Evolutionary conservation across 2,329 filamentous ascomycete species (phyloP), one percentile per base, ranked within the genome.

Genomic region (Colletotrichum acutatum): DNA sequence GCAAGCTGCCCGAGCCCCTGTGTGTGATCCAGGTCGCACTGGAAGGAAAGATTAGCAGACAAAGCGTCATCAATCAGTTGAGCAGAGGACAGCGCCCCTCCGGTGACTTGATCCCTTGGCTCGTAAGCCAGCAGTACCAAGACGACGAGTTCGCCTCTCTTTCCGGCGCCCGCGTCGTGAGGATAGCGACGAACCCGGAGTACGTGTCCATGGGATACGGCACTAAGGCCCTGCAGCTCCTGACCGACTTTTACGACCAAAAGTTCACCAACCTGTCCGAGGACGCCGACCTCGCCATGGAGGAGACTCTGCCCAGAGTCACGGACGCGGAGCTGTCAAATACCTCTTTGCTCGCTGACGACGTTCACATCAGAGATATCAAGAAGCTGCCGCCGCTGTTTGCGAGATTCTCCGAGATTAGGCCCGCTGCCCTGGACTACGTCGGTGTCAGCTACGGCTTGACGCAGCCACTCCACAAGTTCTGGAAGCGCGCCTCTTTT

Each of bases 91-190:
- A 97, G 80, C 89, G 97, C 77, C 95, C 96, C 1, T 92, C 94
- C 52, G 97, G 97, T 78, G 97, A 99, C 82, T 85, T 99, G 66
- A 99, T 99, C 70, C 97, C 97, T 0, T 99, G 97, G 97, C 89
- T 98, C 37, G 94, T 99, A 75, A 97, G 95, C 81, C 95, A 98
- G 81, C 97, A 99, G 81, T 99, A 98, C 86, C 97, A 98, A 80
- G 97, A 99, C 78, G 95, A 97, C 76, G 95, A 98, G 76, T 99
- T 99, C 80, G 97, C 96, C 14, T 92, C 94, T 53, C 88, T 99
- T 0, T 98, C 96, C 16, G 97, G 97, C 68, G 97, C 96, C 42
- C 91, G 97, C 74, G 86, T 99, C 59, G 96, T 99, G 19, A 91
- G 97, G 61, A 98, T 99, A 78, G 97, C 97, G 24, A 98, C 97